Conservation (phyloP, 306 rosid species). For the Mucuna pruriens region DNA sequence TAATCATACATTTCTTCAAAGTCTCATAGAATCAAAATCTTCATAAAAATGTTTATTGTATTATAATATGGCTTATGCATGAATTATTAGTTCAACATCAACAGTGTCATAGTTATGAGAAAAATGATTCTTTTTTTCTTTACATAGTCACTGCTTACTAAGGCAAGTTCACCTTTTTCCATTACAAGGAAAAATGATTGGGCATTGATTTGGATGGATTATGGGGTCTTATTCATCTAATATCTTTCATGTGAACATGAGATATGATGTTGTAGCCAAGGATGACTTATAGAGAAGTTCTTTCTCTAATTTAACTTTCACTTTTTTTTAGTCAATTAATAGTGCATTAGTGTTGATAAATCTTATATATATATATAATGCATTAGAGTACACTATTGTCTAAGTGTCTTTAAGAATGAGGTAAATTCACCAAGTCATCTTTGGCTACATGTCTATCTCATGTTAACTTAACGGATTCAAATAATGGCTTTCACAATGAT, state of each 20-base stretch:
- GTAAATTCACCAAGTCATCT: conserved; percentile 41
- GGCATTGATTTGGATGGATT: not conserved
- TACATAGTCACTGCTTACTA: not conserved
- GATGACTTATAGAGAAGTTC: conserved; percentile 58
- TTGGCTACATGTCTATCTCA: conserved; percentile 52
- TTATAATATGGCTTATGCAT: not conserved
- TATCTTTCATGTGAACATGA: conserved; percentile 48
- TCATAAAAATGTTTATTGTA: conserved; percentile 1
- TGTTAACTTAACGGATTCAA: conserved; percentile 46
- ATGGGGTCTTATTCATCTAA: conserved; percentile 34
- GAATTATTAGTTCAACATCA: not conserved
- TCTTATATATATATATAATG: too few relatives aligned
- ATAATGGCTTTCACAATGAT: not conserved
- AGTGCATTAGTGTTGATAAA: not conserved
- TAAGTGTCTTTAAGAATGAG: not conserved
- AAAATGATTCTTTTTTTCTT: not conserved
- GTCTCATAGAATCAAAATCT: not conserved
- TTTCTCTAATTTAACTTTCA: not conserved
- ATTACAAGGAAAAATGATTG: conserved; percentile 29
- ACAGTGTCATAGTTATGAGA: not conserved
- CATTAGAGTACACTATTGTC: not conserved
- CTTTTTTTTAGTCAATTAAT: not conserved
- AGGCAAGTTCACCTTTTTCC: not conserved
- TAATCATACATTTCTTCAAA: not conserved
- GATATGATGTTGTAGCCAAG: conserved; percentile 57